phyloP scores from a whole-genome alignment of 2,329 filamentous ascomycete genomes.

The Epichloe gansuensis region DNA sequence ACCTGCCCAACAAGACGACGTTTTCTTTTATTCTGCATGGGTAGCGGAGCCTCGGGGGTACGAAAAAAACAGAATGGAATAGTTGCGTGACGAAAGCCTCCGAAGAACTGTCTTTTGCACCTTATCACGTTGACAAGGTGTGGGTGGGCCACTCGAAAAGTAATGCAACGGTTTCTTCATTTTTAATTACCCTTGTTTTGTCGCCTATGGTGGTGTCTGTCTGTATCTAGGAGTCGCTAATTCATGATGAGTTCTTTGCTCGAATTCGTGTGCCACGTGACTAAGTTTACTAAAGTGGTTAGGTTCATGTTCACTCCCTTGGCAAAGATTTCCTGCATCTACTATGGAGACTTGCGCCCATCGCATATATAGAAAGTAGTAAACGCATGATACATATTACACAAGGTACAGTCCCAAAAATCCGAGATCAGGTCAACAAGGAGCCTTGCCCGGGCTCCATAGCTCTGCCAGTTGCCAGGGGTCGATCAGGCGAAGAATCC shows the following conservation, averaged over 20 bases:
- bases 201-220: slow-evolving; percentile 17
- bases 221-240: slow-evolving; percentile 26
- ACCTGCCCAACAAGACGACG: not conserved
- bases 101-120: slow-evolving; percentile 20
- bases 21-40: slow-evolving; percentile 5
- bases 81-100: slow-evolving; percentile 23
- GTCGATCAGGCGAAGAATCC: no score
- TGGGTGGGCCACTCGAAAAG: slow-evolving; percentile 27
- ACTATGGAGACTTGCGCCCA: no score
- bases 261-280: not conserved
- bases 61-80: slow-evolving; percentile 18
- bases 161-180: slow-evolving; percentile 28
- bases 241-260: slow-evolving; percentile 16
- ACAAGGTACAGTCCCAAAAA: no score
- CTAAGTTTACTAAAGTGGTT: not conserved
- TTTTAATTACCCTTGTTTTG: slow-evolving; percentile 18
- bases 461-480: no score
- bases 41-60: slow-evolving; percentile 18
- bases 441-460: no score
- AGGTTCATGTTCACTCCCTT: no score
- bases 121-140: slow-evolving; percentile 23
- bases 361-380: no score
- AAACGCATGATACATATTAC: no score
- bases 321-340: no score
- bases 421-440: no score